Evolutionary conservation across 2,329 filamentous ascomycete species (phyloP), one percentile per base, ranked within the genome.

Genomic region (Polychaeton citri): DNA sequence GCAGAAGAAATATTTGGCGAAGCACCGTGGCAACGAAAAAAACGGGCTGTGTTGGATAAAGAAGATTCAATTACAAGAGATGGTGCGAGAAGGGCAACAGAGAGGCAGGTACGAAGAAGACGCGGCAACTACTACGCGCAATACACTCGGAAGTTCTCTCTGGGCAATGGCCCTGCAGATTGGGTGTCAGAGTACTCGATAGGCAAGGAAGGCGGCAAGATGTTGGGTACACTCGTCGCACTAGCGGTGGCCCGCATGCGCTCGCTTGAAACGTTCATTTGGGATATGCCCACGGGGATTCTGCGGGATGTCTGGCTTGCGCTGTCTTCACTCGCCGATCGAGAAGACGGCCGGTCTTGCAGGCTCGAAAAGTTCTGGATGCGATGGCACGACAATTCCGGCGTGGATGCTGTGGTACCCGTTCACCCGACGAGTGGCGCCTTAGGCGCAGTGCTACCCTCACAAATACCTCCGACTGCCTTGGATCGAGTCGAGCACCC

Each of bases 221-320:
- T 90, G 81, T 68, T 90, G n/a, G 81, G 82, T 4, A 88, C 81
- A 1, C 62, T 90, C 34, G 82, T 86, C 9, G 81, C 82, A 7
- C 62, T 87, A 44, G 81, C 82, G 9, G 68, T 90, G n/a, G 76
- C 78, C 30, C 78, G 81, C 43, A 90, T 90, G 83, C 65, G 75
- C 35, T 84, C 83, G 49, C 66, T 92, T 26, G 83, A 90, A 58
- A 77, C 76, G 0, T 90, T 90, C 50, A 68, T 83, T 3, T 90
- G 83, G 83, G 83, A 92, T 51, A 88, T 90, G 83, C 83, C 83
- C 1, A 90, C 83, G 0, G 84, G 83, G 1, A 79, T 90, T 13
- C 61, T 86, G 36, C 72, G 82, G 36, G 81, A 88, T 53, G 79
- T 88, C 19, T 90, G 85, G 72, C 72, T 85, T 52, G 78, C 82